Conservation (phyloP, 176 grass and related monocot genomes). For the Carex scoparia region DNA sequence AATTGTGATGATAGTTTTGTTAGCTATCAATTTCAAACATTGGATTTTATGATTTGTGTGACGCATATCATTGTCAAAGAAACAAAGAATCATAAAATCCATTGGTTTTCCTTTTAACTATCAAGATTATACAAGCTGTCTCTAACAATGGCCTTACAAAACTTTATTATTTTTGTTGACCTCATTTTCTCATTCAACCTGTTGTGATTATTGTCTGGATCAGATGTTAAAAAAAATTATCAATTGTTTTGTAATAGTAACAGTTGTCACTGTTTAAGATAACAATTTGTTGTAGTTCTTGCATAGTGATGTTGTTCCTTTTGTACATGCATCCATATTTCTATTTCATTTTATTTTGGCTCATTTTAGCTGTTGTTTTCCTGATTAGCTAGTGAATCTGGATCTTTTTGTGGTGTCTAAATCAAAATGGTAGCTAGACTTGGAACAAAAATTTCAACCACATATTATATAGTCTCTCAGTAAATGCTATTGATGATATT, state of each 20-base stretch:
- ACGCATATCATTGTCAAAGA: neutral
- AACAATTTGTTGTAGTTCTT: neutral
- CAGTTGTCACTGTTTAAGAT: neutral
- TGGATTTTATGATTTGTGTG: constrained; percentile 11
- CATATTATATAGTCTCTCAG: neutral
- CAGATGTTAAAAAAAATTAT: neutral
- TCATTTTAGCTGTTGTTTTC: neutral
- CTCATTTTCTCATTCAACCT: neutral
- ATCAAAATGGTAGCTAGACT: constrained; percentile 12
- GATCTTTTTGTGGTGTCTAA: constrained; percentile 15
- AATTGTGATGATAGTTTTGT: neutral
- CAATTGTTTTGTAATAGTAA: neutral
- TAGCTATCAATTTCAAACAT: constrained; percentile 11
- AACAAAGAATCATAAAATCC: constrained; percentile 1
- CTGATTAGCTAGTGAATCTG: neutral
- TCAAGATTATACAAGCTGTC: neutral
- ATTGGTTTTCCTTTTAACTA: neutral
- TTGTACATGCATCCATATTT: neutral
- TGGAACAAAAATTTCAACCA: neutral
- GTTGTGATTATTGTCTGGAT: neutral
- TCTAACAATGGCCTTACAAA: neutral
- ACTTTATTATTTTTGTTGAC: neutral
- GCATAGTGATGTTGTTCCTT: neutral
- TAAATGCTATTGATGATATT: neutral
- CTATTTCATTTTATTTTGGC: neutral